Evolutionary conservation across 2,329 filamentous ascomycete species (phyloP), one percentile per base, ranked within the genome.

Genomic region (Cordyceps cateniannulata): DNA sequence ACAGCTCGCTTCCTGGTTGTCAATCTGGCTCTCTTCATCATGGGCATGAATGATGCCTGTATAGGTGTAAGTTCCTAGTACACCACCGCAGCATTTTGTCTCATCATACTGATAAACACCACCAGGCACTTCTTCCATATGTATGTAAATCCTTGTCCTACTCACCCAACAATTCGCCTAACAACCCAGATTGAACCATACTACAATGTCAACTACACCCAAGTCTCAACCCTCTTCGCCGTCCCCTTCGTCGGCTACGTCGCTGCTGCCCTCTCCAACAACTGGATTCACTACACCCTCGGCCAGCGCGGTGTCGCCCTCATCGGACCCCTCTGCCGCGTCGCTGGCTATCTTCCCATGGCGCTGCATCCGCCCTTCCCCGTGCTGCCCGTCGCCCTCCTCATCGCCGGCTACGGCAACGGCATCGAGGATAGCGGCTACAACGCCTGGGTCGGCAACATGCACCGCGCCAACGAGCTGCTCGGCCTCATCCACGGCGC

Each of bases 221-320:
- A 87, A 59, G 81, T 90, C 3, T 87, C 87, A 0, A 77, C 88
- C 2, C 74, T 89, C 48, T 90, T 90, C 70, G 75, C 90, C 12
- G 81, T 86, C 0, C 86, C 86, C 0, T 84, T 89, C 53, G 75
- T 81, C 3, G 87, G 87, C 51, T 90, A 90, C 72, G 78, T 83
- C 16, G 66, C 80, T 2, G 85, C 86, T 1, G 86, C 86, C 1
- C 71, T 89, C 1, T 69, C 81, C 54, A 91, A 89, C 71, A 88
- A 87, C 68, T 72, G 73, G 10, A 79, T 90, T 50, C 88, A 90
- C 70, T 76, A 86, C 66, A 77, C 75, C 42, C 76, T 85, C 54
- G 90, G 90, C 40, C 89, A 90, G 68, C 81, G 87, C 18, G 90
- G 90, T 10, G 81, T 92, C 10, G 88, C 89, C 12, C 68, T 90